phyloP scores from a whole-genome alignment of 2,329 filamentous ascomycete genomes.

The Aspergillus tubingensis region DNA sequence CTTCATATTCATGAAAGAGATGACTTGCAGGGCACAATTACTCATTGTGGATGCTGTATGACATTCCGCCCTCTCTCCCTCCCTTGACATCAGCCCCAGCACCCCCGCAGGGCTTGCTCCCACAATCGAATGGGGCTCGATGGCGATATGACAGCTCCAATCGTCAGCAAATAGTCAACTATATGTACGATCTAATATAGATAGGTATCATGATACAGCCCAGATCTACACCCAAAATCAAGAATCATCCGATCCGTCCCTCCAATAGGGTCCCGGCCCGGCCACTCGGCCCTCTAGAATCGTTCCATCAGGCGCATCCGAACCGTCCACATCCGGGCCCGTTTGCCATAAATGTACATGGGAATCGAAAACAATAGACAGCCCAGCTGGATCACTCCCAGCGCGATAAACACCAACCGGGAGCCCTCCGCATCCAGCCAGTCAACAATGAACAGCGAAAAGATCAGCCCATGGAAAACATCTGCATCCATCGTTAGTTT shows the following conservation, averaged over 20 bases:
- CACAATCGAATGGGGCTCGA: background rate
- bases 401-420: conserved; percentile 75
- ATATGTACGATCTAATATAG: background rate
- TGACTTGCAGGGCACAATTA: background rate
- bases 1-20: background rate
- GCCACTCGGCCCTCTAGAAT: conserved; percentile 6
- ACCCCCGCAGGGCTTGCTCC: background rate
- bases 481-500: conserved; percentile 47
- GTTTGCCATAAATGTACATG: conserved; percentile 93
- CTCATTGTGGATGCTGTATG: background rate
- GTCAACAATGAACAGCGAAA: conserved; percentile 80
- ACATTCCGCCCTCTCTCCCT: background rate
- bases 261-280: background rate
- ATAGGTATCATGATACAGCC: conserved; percentile 1
- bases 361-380: conserved; percentile 76
- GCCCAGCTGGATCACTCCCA: conserved; percentile 82
- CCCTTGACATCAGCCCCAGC: background rate
- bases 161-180: background rate
- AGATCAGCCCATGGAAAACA: conserved; percentile 84
- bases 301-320: conserved; percentile 81
- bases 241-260: background rate
- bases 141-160: background rate
- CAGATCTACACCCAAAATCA: conserved; percentile 1
- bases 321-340: conserved; percentile 91
- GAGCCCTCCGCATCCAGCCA: conserved; percentile 79